Percentiles rank a stretch among this genome's conserved stretches.
These are phyloP conservation scores for Abortiporus biennis DNA, from an alignment of 1,284 basidiomycete species.

Conservation along the genomic window DNA sequence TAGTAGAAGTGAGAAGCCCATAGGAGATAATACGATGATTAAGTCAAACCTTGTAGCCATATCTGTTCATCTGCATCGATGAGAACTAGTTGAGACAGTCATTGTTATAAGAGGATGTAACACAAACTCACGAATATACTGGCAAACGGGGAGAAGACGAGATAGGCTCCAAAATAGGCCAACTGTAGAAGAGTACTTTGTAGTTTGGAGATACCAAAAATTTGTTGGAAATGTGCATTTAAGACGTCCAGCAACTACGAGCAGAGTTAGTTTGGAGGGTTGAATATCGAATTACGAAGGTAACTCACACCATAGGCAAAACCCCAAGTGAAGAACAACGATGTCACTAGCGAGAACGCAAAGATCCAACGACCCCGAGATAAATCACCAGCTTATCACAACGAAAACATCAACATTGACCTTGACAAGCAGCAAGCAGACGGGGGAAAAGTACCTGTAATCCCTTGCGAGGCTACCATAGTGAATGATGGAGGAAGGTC, in stretches of 20 bases:
- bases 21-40: slow-evolving; percentile 10
- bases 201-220: slow-evolving; percentile 68
- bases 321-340: slow-evolving; percentile 78
- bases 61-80: slow-evolving; percentile 44
- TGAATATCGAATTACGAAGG: not conserved
- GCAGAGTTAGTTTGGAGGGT: slow-evolving; percentile 8
- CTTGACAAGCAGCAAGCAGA: too few species aligned
- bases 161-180: slow-evolving; percentile 81
- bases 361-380: slow-evolving; percentile 41
- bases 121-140: slow-evolving; percentile 41
- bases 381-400: too few species aligned
- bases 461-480: too few species aligned
- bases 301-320: slow-evolving; percentile 65
- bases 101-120: not conserved
- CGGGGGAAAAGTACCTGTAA: too few species aligned
- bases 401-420: too few species aligned
- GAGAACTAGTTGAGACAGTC: slow-evolving; percentile 2
- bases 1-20: slow-evolving; percentile 2
- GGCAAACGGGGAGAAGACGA: slow-evolving; percentile 56
- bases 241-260: slow-evolving; percentile 77
- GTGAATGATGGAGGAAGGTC: too few species aligned
- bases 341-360: slow-evolving; percentile 70
- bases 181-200: slow-evolving; percentile 83
- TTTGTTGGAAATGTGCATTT: slow-evolving; percentile 74
- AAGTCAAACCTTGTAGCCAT: slow-evolving; percentile 66